Evolutionary conservation across 805 yeast species (phyloP).

Genomic region (Limtongia smithiae): DNA sequence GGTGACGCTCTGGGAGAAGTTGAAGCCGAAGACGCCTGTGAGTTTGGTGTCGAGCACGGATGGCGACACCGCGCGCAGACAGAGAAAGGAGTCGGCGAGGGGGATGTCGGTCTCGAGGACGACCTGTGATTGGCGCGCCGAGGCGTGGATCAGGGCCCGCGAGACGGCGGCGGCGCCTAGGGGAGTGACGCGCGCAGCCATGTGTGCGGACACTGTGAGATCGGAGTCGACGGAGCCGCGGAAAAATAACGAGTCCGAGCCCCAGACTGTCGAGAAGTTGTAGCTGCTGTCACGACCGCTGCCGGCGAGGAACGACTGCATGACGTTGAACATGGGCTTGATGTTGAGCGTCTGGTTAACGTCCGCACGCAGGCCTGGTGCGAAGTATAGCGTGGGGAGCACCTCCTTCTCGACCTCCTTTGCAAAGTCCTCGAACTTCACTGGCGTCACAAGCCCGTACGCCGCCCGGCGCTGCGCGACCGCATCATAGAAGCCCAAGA

Average conservation of each 20-base stretch:
- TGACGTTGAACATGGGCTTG: slow-evolving; percentile 94
- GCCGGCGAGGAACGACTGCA: slow-evolving; percentile 89
- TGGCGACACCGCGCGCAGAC: slow-evolving; percentile 90
- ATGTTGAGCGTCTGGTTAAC: slow-evolving; percentile 84
- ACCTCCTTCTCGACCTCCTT: slow-evolving; percentile 94
- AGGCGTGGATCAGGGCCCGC: slow-evolving; percentile 25
- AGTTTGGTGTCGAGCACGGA: slow-evolving; percentile 68
- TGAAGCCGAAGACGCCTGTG: slow-evolving; percentile 89
- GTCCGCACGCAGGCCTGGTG: slow-evolving; percentile 95
- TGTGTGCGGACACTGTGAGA: slow-evolving; percentile 28
- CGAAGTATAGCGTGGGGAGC: slow-evolving; percentile 80
- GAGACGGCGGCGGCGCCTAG: slow-evolving; percentile 1
- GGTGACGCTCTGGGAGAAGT: slow-evolving; percentile 84
- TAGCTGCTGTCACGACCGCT: slow-evolving; percentile 77
- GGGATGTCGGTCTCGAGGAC: slow-evolving; percentile 96
- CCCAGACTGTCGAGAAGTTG: slow-evolving; percentile 85
- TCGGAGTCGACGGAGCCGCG: slow-evolving; percentile 94
- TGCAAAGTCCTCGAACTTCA: slow-evolving; percentile 87
- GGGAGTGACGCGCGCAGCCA: slow-evolving; percentile 15
- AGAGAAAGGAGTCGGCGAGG: slow-evolving; percentile 81
- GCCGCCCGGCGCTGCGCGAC: slow-evolving; percentile 75
- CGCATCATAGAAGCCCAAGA: slow-evolving; percentile 69
- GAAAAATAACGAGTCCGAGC: slow-evolving; percentile 75
- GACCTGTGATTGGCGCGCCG: slow-evolving; percentile 49
- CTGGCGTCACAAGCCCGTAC: slow-evolving; percentile 84